phyloP scores from a whole-genome alignment of 768 basidiomycete genomes.

The Tricholoma sp. region DNA sequence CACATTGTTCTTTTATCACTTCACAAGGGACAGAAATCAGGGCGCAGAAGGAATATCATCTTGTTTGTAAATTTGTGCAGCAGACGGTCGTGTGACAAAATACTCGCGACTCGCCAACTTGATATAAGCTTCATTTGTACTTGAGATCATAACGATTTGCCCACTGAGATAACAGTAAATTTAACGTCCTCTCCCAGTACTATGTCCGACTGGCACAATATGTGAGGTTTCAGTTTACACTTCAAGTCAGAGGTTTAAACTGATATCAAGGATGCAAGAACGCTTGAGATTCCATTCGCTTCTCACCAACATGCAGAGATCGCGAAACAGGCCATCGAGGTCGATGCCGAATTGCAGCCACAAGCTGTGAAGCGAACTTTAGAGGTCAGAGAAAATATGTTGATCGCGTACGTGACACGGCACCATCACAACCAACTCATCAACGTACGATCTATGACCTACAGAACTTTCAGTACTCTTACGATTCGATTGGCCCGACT shows the following conservation, averaged over 20 bases:
- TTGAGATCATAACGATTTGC: too few species aligned
- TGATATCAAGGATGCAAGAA: slow-evolving; percentile 28
- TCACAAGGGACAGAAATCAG: background rate
- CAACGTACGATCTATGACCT: slow-evolving; percentile 4
- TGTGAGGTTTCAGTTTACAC: slow-evolving; percentile 33
- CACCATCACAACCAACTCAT: background rate
- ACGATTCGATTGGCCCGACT: slow-evolving; percentile 85
- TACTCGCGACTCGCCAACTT: too few species aligned
- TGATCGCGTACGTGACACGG: slow-evolving; percentile 65
- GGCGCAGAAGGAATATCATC: background rate
- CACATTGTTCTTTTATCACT: background rate
- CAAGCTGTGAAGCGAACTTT: slow-evolving; percentile 74
- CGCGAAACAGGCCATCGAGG: slow-evolving; percentile 79
- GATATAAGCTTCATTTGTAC: too few species aligned
- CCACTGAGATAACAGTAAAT: too few species aligned
- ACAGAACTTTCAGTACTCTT: slow-evolving; percentile 67
- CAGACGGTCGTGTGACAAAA: too few species aligned
- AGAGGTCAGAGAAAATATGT: slow-evolving; percentile 55
- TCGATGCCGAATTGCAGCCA: slow-evolving; percentile 81
- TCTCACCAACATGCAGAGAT: slow-evolving; percentile 71
- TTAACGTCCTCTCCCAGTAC: too few species aligned
- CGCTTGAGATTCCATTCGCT: slow-evolving; percentile 73
- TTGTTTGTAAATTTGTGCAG: background rate
- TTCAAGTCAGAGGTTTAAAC: background rate
- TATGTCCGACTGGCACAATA: slow-evolving; percentile 43